These are phyloP conservation scores for Phytophthora lateralis DNA, from an alignment of 352 stramenopile genomes.

Conservation along the genomic window DNA sequence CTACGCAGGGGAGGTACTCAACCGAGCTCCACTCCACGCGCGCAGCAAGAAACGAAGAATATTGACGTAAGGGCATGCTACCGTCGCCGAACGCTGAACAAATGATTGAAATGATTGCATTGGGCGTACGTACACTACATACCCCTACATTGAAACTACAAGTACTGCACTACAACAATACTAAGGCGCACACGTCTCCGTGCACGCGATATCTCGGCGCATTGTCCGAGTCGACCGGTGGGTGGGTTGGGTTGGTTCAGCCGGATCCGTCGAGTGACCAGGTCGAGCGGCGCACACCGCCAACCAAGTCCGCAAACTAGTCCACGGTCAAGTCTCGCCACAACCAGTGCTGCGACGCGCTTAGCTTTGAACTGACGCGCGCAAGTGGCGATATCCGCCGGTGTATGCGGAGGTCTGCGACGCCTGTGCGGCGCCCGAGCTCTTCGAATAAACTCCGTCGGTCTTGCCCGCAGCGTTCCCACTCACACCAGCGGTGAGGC, in stretches of 20 bases:
- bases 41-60: too few species aligned
- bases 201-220: background rate
- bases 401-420: background rate
- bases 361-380: background rate
- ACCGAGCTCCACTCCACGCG: too few species aligned
- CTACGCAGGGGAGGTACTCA: too few species aligned
- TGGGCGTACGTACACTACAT: background rate
- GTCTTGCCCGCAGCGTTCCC: background rate
- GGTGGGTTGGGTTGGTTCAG: background rate
- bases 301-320: too few species aligned
- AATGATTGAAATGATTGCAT: background rate
- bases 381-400: conserved; percentile 1
- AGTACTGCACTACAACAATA: background rate
- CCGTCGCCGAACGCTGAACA: background rate
- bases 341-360: too few species aligned
- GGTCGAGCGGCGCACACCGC: too few species aligned
- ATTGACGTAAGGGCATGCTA: too few species aligned
- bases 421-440: background rate
- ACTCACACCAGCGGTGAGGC: background rate
- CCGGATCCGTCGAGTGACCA: background rate
- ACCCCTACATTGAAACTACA: background rate
- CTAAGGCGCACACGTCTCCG: background rate
- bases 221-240: background rate
- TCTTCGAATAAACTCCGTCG: conserved; percentile 3
- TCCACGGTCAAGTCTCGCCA: too few species aligned